Evolutionary conservation across 139 green algal genomes (phyloP), one percentile per base, ranked within the genome.

Genomic region (Coccomyxa sp.): DNA sequence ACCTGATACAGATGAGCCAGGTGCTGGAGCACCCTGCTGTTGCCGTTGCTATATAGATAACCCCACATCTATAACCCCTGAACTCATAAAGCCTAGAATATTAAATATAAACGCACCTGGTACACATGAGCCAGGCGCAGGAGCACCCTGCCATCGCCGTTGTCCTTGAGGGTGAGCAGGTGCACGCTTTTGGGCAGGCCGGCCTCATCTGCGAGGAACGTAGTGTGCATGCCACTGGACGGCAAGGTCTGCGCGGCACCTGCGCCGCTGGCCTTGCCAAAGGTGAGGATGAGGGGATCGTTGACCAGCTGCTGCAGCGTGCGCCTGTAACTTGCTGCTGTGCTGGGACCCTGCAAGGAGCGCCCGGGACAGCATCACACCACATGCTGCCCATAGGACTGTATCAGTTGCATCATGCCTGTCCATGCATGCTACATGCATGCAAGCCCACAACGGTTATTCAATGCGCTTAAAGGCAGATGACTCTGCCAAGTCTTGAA

Each of bases 221-320:
- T 87, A 0, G 71, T 81, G 30, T 63, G 67, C 60, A 25, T 57
- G 10, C 18, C 32, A 16, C 25, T 18, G 82, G 27, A 21, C 58
- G 59, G 82, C 76, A 27, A n/a, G 23, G 59, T 38, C 38, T 80
- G 38, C 76, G 51, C 51, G 63, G 38, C 38, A 7, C 38, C 38
- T 60, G 38, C 30, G 17, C 76, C 16, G 32, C 23, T 31, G 31
- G 17, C 25, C 27, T 57, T 12, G 38, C 76, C 82, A 82, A 95
- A 92, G 18, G 82, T 80, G 28, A 94, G 82, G 45, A 95, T 71
- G 10, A 86, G 81, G 9, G 90, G 92, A 76, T 93, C 87, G 38
- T 91, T 91, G 60, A 92, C 76, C 18, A 85, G 83, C 86, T 91
- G 87, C 82, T 91, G 84, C 23, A 85, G 58, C 0, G 60, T 76